Evolutionary conservation across 2,329 filamentous ascomycete species (phyloP).

Genomic region (Hawksworthiomyces lignivorus): DNA sequence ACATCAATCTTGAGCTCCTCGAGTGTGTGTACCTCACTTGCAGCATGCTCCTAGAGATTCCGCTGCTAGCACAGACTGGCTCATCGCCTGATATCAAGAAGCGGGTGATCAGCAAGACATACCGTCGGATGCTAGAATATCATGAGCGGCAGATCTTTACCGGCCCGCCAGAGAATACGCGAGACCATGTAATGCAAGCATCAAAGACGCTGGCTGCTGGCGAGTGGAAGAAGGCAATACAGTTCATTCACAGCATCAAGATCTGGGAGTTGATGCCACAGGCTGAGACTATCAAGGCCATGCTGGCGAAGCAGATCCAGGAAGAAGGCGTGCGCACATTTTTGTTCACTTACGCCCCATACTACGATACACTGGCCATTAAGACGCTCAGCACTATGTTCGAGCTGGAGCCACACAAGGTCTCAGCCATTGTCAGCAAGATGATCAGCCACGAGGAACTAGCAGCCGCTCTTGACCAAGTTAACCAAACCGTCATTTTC

Average conservation of each 20-base stretch:
- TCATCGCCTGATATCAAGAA: conserved; percentile 96
- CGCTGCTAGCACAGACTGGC: conserved; percentile 90
- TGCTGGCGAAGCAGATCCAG: conserved; percentile 97
- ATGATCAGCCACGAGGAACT: conserved; percentile 99
- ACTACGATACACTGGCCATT: conserved; percentile 93
- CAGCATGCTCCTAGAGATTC: conserved; percentile 98
- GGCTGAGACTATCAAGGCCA: conserved; percentile 85
- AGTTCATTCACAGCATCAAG: conserved; percentile 96
- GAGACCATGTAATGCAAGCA: conserved; percentile 98
- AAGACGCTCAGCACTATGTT: conserved; percentile 88
- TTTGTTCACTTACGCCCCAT: conserved; percentile 98
- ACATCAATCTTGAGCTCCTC: conserved; percentile 97
- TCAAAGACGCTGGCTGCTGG: conserved; percentile 94
- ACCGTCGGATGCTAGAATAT: conserved; percentile 98
- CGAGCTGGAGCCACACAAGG: conserved; percentile 84
- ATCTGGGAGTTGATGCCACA: conserved; percentile 98
- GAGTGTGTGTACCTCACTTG: conserved; percentile 98
- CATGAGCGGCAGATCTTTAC: conserved; percentile 99
- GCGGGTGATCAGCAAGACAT: conserved; percentile 97
- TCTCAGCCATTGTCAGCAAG: conserved; percentile 90
- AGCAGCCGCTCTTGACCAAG: conserved; percentile 91
- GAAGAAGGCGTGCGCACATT: conserved; percentile 97
- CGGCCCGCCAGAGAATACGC: conserved; percentile 94
- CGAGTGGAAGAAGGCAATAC: conserved; percentile 95
- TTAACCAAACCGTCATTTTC: conserved; percentile 97